These are phyloP conservation scores for Amylocystis lapponica DNA, from an alignment of 768 basidiomycete species.

Conservation along the genomic window DNA sequence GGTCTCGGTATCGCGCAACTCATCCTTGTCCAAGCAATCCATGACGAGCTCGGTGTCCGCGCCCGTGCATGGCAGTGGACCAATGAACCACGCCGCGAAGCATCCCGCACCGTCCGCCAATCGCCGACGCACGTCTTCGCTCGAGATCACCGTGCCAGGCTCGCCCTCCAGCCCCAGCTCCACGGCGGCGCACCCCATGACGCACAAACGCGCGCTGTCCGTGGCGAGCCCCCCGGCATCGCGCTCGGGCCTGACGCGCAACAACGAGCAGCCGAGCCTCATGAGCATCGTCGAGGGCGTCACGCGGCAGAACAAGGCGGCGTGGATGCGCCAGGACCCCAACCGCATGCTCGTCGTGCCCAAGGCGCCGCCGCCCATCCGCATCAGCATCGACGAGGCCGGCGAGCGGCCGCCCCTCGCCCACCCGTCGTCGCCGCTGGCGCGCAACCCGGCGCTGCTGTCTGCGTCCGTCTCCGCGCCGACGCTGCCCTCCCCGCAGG, in stretches of 20 bases:
- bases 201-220: slow-evolving; percentile 10
- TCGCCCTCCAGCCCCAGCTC: not conserved
- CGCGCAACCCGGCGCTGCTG: not conserved
- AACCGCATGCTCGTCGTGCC: slow-evolving; percentile 34
- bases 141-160: slow-evolving; percentile 6
- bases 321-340: slow-evolving; percentile 22
- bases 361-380: slow-evolving; percentile 43
- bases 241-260: slow-evolving; percentile 3
- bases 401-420: not conserved
- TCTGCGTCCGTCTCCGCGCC: slow-evolving; percentile 14
- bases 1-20: slow-evolving; percentile 21
- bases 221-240: slow-evolving; percentile 5
- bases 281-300: slow-evolving; percentile 70
- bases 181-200: not conserved
- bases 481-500: slow-evolving; percentile 5
- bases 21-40: slow-evolving; percentile 22
- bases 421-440: not conserved
- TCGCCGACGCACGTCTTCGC: slow-evolving; percentile 8
- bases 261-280: slow-evolving; percentile 33
- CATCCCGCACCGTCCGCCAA: too few species aligned
- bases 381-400: slow-evolving; percentile 4
- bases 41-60: slow-evolving; percentile 19
- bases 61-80: slow-evolving; percentile 2
- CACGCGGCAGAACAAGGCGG: slow-evolving; percentile 32
- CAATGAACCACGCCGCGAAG: slow-evolving; percentile 10